These are phyloP conservation scores for Sugiyamaella smithiae DNA, from an alignment of 805 yeast species.

Conservation along the genomic window DNA sequence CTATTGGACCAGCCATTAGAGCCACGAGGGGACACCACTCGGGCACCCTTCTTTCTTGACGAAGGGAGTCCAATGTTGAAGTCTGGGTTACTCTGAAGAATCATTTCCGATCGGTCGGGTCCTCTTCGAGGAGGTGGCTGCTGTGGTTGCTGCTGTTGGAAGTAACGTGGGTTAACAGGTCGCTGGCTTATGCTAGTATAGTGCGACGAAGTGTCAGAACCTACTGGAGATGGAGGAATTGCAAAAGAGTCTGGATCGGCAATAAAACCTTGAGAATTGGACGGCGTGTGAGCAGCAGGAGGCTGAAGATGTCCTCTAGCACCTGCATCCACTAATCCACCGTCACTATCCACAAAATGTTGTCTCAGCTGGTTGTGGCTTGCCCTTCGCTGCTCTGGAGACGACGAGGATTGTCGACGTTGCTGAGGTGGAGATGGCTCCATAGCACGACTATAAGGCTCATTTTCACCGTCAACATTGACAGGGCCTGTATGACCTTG, in stretches of 20 bases:
- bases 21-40: constrained; percentile 5
- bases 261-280: constrained; percentile 3
- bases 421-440: not conserved
- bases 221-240: constrained; percentile 19
- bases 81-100: constrained; percentile 25
- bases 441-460: not conserved
- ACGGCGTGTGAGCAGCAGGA: constrained; percentile 1
- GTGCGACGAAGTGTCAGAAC: constrained; percentile 22
- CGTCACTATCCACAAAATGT: constrained; percentile 14
- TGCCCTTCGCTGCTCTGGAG: not conserved
- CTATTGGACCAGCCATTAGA: constrained; percentile 1
- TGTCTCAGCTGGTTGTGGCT: constrained; percentile 12
- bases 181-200: constrained; percentile 25
- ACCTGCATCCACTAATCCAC: not conserved
- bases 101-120: constrained; percentile 19
- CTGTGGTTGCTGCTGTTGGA: constrained; percentile 14
- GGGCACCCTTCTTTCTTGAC: constrained; percentile 7
- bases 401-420: not conserved
- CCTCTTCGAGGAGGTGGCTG: constrained; percentile 15
- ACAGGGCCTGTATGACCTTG: not conserved
- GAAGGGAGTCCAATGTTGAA: constrained; percentile 15
- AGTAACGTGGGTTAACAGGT: constrained; percentile 18
- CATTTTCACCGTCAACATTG: not conserved
- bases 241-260: constrained; percentile 3
- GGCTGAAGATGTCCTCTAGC: not conserved